Conservation (phyloP, 495 filamentous ascomycete genomes). For the Aspergillus heteromorphus region DNA sequence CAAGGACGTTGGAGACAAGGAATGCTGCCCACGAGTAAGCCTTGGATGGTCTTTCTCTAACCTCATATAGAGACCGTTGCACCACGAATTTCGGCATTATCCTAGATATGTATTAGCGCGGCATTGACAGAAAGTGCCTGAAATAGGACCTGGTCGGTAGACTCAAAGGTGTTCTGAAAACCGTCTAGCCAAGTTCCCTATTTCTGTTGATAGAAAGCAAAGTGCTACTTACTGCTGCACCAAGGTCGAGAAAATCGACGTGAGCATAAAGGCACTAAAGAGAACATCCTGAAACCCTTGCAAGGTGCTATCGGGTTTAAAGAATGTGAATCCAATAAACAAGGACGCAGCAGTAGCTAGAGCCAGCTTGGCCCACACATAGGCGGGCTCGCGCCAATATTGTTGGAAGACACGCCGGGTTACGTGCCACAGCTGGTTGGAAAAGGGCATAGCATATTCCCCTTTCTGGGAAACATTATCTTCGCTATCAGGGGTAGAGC, state of each 20-base stretch:
- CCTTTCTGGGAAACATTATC: slow-evolving; percentile 15
- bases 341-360: slow-evolving; percentile 50
- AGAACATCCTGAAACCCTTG: slow-evolving; percentile 83
- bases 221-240: slow-evolving; percentile 40
- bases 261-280: slow-evolving; percentile 78
- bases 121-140: no score
- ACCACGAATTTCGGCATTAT: slow-evolving; percentile 67
- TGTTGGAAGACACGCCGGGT: slow-evolving; percentile 45
- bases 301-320: slow-evolving; percentile 58
- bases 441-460: slow-evolving; percentile 52
- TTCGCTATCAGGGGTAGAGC: slow-evolving; percentile 16
- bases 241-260: slow-evolving; percentile 69
- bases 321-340: slow-evolving; percentile 90
- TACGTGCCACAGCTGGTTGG: slow-evolving; percentile 44
- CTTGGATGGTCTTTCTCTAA: slow-evolving; percentile 63
- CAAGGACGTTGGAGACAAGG: slow-evolving; percentile 61
- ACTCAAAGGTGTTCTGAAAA: no score
- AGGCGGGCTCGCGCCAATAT: slow-evolving; percentile 55
- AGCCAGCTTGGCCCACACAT: slow-evolving; percentile 49
- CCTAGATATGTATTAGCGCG: slow-evolving; percentile 28
- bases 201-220: not conserved
- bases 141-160: no score
- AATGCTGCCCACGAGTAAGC: slow-evolving; percentile 71
- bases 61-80: slow-evolving; percentile 61
- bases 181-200: no score